A percentile compares a stretch with the other conserved stretches of the same genome.
Conservation (phyloP, 2,329 filamentous ascomycete genomes). For the Apiospora marii region DNA sequence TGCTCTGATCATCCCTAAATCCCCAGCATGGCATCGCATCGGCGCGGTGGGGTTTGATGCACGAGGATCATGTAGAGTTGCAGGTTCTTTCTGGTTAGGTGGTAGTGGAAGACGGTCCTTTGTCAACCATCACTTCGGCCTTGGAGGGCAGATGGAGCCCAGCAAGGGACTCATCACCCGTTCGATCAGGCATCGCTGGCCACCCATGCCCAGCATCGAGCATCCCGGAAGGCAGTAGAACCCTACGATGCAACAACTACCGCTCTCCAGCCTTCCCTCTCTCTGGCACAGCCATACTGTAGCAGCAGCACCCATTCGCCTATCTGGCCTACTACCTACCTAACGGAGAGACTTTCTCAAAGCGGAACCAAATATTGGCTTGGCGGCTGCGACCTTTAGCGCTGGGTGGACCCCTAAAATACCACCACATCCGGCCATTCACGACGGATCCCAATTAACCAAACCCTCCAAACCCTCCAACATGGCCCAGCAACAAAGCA, state of each 20-base stretch:
- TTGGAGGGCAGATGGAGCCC: not conserved
- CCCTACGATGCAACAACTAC: not conserved
- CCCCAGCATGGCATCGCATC: slow-evolving; percentile 19
- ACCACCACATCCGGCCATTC: slow-evolving; percentile 13
- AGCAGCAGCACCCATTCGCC: not conserved
- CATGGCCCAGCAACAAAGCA: slow-evolving; percentile 13
- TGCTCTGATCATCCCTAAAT: slow-evolving; percentile 1
- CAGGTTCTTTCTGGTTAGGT: not conserved
- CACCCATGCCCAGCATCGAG: not conserved
- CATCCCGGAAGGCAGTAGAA: not conserved
- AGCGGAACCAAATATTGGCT: slow-evolving; percentile 26
- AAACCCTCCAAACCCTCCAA: slow-evolving; percentile 10
- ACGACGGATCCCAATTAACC: slow-evolving; percentile 20
- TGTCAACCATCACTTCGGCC: slow-evolving; percentile 14
- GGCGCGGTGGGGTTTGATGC: slow-evolving; percentile 16
- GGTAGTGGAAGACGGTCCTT: not conserved
- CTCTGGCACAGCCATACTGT: not conserved
- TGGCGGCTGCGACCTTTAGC: slow-evolving; percentile 22
- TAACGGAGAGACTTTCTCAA: slow-evolving; percentile 18
- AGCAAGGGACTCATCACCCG: not conserved
- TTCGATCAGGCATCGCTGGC: not conserved
- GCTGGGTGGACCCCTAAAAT: slow-evolving; percentile 23
- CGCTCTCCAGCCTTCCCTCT: not conserved
- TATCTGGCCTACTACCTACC: not conserved
- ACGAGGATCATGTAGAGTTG: not conserved